These are phyloP conservation scores for Candida maesae DNA, from an alignment of 805 yeast genomes.

Conservation along the genomic window DNA sequence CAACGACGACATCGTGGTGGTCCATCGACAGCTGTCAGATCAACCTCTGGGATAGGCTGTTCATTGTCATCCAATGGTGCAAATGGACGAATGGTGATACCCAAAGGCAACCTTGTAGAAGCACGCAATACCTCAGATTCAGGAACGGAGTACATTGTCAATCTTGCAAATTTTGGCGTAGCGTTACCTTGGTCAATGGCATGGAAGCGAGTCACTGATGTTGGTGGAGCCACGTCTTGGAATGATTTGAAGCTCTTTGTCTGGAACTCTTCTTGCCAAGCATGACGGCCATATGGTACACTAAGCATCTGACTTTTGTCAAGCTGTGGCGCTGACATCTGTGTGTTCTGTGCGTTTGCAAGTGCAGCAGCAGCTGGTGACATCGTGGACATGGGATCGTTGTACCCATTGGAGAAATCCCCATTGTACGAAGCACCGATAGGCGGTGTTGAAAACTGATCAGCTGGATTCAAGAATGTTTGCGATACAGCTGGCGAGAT, in stretches of 20 bases:
- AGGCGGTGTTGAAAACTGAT: neutral
- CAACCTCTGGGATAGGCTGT: slow-evolving; percentile 62
- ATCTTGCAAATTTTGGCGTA: slow-evolving; percentile 72
- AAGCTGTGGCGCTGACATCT: neutral
- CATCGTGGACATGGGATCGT: neutral
- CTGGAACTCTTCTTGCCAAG: slow-evolving; percentile 19
- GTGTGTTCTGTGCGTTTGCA: neutral
- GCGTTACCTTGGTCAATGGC: slow-evolving; percentile 82
- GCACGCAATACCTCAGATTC: slow-evolving; percentile 63
- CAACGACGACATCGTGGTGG: slow-evolving; percentile 93
- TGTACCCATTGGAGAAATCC: neutral
- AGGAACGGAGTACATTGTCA: slow-evolving; percentile 83
- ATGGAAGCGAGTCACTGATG: slow-evolving; percentile 59
- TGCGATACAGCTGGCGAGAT: no score
- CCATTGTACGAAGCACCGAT: neutral
- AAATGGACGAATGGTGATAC: slow-evolving; percentile 80
- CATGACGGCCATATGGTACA: slow-evolving; percentile 12
- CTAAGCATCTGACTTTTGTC: neutral
- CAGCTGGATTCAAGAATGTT: neutral
- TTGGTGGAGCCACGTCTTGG: slow-evolving; percentile 78
- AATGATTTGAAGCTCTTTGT: slow-evolving; percentile 60
- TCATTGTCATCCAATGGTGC: slow-evolving; percentile 52
- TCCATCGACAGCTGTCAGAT: slow-evolving; percentile 48
- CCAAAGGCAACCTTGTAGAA: slow-evolving; percentile 74
- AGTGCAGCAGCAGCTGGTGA: neutral